These are phyloP conservation scores for Pinus taeda DNA, from an alignment of 75 land plant genomes.

Conservation along the genomic window DNA sequence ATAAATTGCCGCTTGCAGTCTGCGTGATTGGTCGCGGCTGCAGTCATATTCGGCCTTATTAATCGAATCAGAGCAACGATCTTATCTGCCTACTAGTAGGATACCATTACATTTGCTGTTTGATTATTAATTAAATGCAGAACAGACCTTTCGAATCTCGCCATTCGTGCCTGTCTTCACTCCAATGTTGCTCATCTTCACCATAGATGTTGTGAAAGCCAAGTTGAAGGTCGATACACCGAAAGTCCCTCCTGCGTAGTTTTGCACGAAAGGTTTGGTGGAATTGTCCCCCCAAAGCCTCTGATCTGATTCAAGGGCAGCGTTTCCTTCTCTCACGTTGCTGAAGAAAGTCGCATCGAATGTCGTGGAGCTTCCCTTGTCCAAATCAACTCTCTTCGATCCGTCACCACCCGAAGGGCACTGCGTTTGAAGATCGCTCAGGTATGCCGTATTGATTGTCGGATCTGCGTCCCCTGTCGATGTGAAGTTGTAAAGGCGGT, in stretches of 20 bases:
- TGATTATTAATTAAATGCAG: conserved; percentile 26
- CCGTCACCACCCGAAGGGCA: conserved; percentile 40
- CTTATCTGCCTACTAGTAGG: too few species aligned
- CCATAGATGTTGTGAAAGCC: conserved; percentile 42
- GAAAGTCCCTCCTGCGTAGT: conserved; percentile 13
- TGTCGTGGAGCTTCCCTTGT: conserved; percentile 32
- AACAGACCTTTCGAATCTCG: conserved; percentile 56
- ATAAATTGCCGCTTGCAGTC: too few species aligned
- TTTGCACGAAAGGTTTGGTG: conserved; percentile 17
- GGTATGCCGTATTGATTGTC: too few species aligned
- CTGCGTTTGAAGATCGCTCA: conserved; percentile 14
- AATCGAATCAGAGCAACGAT: too few species aligned
- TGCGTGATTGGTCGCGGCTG: too few species aligned
- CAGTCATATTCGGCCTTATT: too few species aligned
- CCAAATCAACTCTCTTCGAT: conserved; percentile 36
- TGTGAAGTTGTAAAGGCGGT: too few species aligned
- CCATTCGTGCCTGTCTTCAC: conserved; percentile 55
- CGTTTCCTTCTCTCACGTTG: conserved; percentile 36
- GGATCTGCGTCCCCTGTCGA: too few species aligned
- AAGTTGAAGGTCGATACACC: conserved; percentile 19
- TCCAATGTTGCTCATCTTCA: conserved; percentile 52
- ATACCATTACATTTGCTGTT: too few species aligned
- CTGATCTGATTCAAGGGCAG: conserved; percentile 43
- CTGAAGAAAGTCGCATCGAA: conserved; percentile 39
- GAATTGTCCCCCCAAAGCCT: conserved; percentile 29